These are phyloP conservation scores for Calonectria montana DNA, from an alignment of 2,329 filamentous ascomycete genomes.

Conservation along the genomic window DNA sequence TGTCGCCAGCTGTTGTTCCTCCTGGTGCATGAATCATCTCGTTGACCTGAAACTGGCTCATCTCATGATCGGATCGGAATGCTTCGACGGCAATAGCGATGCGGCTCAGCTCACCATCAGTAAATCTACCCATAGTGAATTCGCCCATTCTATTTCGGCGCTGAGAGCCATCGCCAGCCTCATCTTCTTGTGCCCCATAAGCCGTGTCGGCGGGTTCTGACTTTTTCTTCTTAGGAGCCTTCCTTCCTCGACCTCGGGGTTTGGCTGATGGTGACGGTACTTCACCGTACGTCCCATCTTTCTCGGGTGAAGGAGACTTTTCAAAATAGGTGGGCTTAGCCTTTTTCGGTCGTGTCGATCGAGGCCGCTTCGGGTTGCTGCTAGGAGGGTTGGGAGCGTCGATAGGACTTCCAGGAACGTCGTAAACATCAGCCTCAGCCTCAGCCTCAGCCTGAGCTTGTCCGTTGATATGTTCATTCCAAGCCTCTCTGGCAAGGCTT, in stretches of 20 bases:
- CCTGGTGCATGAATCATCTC: conserved; percentile 53
- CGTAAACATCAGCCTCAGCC: conserved; percentile 36
- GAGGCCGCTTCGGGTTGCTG: conserved; percentile 40
- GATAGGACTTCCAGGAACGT: conserved; percentile 39
- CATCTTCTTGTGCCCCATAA: conserved; percentile 37
- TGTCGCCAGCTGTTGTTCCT: conserved; percentile 49
- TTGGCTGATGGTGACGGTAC: conserved; percentile 50
- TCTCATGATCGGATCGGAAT: conserved; percentile 56
- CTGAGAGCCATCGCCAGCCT: conserved; percentile 23
- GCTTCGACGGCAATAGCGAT: conserved; percentile 56
- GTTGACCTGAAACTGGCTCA: conserved; percentile 61
- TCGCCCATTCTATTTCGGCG: conserved; percentile 41
- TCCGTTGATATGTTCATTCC: conserved; percentile 47
- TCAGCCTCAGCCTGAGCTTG: conserved; percentile 39
- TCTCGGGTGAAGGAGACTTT: conserved; percentile 39
- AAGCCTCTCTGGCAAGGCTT: conserved; percentile 49
- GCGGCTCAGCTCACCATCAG: conserved; percentile 54
- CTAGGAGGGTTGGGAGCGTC: conserved; percentile 35
- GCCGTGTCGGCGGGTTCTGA: conserved; percentile 35
- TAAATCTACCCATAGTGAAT: conserved; percentile 56
- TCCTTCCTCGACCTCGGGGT: conserved; percentile 45
- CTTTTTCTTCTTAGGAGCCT: conserved; percentile 41
- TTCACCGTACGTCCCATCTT: conserved; percentile 35
- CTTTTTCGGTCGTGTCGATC: conserved; percentile 57
- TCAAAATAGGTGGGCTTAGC: conserved; percentile 61